phyloP scores from a whole-genome alignment of 148 eudicot genomes.

The Cornus suecica region DNA sequence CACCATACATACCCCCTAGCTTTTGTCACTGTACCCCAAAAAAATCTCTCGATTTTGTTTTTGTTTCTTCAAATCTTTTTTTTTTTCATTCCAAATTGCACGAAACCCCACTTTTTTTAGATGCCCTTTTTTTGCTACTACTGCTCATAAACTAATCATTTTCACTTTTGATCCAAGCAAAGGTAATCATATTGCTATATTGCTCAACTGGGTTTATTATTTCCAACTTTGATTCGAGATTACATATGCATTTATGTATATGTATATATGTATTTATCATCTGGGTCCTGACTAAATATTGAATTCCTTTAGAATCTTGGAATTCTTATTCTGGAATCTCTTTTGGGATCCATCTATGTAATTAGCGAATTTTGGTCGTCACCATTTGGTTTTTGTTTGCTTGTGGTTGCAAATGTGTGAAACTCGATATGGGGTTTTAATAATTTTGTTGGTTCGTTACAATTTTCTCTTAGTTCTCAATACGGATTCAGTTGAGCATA shows the following conservation, averaged over 20 bases:
- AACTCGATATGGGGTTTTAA: neutral
- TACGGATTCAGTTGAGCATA: neutral
- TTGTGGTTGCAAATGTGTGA: neutral
- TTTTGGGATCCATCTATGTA: neutral
- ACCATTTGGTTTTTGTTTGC: neutral
- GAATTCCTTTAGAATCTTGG: neutral
- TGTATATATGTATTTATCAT: neutral
- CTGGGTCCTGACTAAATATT: neutral
- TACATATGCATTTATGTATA: too few species aligned
- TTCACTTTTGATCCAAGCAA: constrained; percentile 10
- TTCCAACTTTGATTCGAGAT: too few species aligned
- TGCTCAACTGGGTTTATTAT: constrained; percentile 12
- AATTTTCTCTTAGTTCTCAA: neutral
- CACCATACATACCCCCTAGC: neutral
- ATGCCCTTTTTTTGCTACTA: neutral
- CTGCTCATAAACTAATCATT: constrained; percentile 10
- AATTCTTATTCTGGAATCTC: neutral
- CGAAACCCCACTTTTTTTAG: constrained; percentile 13
- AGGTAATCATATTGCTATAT: constrained; percentile 10
- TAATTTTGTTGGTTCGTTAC: neutral
- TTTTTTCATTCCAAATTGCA: constrained; percentile 11
- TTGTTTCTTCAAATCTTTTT: constrained; percentile 2
- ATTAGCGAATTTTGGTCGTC: neutral
- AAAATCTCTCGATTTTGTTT: constrained; percentile 9
- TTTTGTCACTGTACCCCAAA: neutral